These are phyloP conservation scores for Westerdykella ornata DNA, from an alignment of 2,329 filamentous ascomycete genomes.

Conservation along the genomic window DNA sequence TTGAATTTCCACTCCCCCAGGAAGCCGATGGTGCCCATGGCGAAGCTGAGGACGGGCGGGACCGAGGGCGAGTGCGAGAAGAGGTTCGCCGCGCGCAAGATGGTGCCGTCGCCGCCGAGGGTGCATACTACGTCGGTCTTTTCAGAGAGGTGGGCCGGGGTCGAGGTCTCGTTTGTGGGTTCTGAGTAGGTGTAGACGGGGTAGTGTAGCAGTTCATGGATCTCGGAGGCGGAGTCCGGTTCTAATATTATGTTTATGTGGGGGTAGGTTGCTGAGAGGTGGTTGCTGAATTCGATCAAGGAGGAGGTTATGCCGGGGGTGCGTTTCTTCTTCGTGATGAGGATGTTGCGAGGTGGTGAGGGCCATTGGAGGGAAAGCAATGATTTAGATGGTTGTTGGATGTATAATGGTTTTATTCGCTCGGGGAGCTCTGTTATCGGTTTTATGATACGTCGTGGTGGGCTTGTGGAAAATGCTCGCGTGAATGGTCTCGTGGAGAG, in stretches of 20 bases:
- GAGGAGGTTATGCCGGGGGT: constrained; percentile 51
- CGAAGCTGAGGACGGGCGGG: constrained; percentile 87
- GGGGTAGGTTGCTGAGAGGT: constrained; percentile 74
- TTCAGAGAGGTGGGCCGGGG: constrained; percentile 49
- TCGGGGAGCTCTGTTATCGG: constrained; percentile 29
- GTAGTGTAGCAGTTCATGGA: constrained; percentile 65
- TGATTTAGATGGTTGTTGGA: constrained; percentile 53
- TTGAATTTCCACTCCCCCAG: constrained; percentile 93
- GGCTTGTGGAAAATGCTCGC: constrained; percentile 21
- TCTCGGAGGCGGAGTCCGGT: constrained; percentile 60
- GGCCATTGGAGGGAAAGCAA: constrained; percentile 63
- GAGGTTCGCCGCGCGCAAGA: constrained; percentile 75
- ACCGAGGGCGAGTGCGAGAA: constrained; percentile 77
- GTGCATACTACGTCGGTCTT: constrained; percentile 88
- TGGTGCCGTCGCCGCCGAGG: constrained; percentile 87
- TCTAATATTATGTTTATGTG: constrained; percentile 79
- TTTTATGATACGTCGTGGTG: constrained; percentile 18
- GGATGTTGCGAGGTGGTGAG: constrained; percentile 59
- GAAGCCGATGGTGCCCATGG: constrained; percentile 94
- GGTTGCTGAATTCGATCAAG: constrained; percentile 54
- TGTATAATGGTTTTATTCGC: constrained; percentile 30
- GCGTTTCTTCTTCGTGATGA: constrained; percentile 61
- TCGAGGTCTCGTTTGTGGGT: constrained; percentile 23
- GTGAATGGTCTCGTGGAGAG: too few species aligned
- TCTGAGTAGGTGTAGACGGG: constrained; percentile 47